phyloP scores from a whole-genome alignment of 2,329 filamentous ascomycete species.

The Rhinocladiella mackenziei region DNA sequence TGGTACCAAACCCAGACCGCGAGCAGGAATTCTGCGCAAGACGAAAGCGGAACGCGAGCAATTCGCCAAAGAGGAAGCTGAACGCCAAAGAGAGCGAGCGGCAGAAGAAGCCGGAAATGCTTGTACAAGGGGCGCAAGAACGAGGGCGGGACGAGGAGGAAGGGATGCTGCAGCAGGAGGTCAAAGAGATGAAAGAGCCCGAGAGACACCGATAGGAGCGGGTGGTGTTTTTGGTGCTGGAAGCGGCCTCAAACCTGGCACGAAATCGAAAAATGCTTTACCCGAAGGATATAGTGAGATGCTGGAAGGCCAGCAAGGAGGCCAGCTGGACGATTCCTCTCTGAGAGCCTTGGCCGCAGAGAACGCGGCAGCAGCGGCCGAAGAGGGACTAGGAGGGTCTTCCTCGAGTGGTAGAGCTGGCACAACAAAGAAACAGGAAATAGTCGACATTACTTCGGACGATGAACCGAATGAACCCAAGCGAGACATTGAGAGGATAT shows the following conservation, averaged over 20 bases:
- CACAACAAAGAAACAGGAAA: conserved; percentile 31
- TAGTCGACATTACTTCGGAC: conserved; percentile 46
- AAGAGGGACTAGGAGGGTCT: no score
- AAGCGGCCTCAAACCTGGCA: conserved; percentile 7
- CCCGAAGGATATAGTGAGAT: conserved; percentile 32
- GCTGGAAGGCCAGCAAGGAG: conserved; percentile 15
- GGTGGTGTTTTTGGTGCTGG: conserved; percentile 27
- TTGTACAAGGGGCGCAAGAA: conserved; percentile 14
- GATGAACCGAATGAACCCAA: conserved; percentile 47
- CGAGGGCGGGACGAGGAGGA: conserved; percentile 14
- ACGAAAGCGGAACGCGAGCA: conserved; percentile 29
- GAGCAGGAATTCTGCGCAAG: conserved; percentile 26
- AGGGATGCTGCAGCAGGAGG: conserved; percentile 4
- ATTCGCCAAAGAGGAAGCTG: conserved; percentile 28
- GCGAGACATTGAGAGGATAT: conserved; percentile 53
- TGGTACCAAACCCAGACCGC: conserved; percentile 19
- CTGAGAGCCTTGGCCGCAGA: conserved; percentile 30
- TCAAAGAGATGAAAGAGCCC: conserved; percentile 9
- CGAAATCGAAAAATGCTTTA: conserved; percentile 31
- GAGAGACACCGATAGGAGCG: conserved; percentile 5
- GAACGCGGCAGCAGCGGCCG: conserved; percentile 30
- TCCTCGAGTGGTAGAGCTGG: conserved; percentile 16
- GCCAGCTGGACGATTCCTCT: conserved; percentile 3
- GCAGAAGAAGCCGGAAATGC: conserved; percentile 15
- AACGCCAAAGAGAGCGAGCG: conserved; percentile 23